Conservation (phyloP, 768 basidiomycete genomes). For the Mycena belliarum region DNA sequence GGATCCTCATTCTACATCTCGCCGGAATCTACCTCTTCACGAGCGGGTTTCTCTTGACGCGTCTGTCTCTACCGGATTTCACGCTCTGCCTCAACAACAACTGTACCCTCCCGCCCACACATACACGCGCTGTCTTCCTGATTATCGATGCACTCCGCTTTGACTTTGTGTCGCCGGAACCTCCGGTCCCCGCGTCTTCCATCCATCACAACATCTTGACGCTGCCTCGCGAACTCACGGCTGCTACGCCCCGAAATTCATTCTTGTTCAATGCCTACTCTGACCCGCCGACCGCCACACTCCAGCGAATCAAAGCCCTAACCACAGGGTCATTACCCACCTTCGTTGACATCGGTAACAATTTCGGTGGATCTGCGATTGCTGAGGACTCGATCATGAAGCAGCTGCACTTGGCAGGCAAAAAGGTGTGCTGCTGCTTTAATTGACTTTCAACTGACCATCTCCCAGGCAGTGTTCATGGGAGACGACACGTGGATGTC, state of each 20-base stretch:
- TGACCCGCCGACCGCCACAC: conserved; percentile 93
- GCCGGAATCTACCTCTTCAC: conserved; percentile 89
- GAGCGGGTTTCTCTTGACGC: conserved; percentile 83
- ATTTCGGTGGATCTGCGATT: conserved; percentile 86
- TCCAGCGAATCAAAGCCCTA: conserved; percentile 93
- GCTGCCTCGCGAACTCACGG: conserved; percentile 73
- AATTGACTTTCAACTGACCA: neutral
- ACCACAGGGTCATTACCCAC: conserved; percentile 96
- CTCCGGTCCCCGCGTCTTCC: conserved; percentile 59
- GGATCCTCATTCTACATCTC: conserved; percentile 68
- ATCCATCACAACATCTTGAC: conserved; percentile 84
- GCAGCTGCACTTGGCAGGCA: conserved; percentile 62
- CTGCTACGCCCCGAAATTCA: conserved; percentile 63
- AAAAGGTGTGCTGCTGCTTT: conserved; percentile 49
- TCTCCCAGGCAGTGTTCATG: conserved; percentile 76
- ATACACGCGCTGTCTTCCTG: conserved; percentile 79
- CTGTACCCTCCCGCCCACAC: conserved; percentile 61
- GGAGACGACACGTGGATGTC: conserved; percentile 98
- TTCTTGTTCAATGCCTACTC: conserved; percentile 88
- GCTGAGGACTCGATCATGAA: conserved; percentile 85
- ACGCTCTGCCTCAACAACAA: conserved; percentile 40
- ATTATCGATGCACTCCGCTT: conserved; percentile 93
- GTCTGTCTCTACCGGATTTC: conserved; percentile 66
- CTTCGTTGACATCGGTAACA: conserved; percentile 91
- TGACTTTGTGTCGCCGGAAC: conserved; percentile 83